Conservation (phyloP, 202 grass and related monocot species). For the Zoysia matrella region DNA sequence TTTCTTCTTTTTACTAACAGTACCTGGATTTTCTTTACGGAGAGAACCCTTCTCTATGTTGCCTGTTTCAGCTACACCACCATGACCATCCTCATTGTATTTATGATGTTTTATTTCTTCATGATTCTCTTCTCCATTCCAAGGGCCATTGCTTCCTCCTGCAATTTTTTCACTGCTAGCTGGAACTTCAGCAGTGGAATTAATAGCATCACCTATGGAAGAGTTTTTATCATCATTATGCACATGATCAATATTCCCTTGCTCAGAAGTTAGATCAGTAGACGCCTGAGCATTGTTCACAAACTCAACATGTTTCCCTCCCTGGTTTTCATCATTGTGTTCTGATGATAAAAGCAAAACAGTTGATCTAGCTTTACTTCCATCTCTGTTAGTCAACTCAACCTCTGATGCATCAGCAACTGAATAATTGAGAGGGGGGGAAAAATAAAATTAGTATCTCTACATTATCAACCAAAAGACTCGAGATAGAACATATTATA, state of each 20-base stretch:
- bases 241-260: slow-evolving; percentile 28
- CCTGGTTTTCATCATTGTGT: slow-evolving; percentile 32
- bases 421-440: slow-evolving; percentile 20
- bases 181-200: slow-evolving; percentile 35
- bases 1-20: slow-evolving; percentile 70
- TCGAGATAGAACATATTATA: not conserved
- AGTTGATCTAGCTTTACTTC: slow-evolving; percentile 18
- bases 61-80: slow-evolving; percentile 35
- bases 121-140: slow-evolving; percentile 9
- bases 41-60: slow-evolving; percentile 39
- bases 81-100: slow-evolving; percentile 14
- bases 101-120: slow-evolving; percentile 7
- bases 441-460: slow-evolving; percentile 27
- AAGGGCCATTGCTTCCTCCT: slow-evolving; percentile 24
- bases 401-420: slow-evolving; percentile 31
- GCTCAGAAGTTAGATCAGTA: slow-evolving; percentile 43
- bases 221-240: slow-evolving; percentile 28
- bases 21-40: slow-evolving; percentile 44
- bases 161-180: slow-evolving; percentile 39
- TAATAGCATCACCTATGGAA: slow-evolving; percentile 9
- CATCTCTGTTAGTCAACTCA: slow-evolving; percentile 30
- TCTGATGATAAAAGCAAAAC: slow-evolving; percentile 28
- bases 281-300: slow-evolving; percentile 33
- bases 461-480: slow-evolving; percentile 21
- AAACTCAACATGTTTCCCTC: slow-evolving; percentile 35